Evolutionary conservation across 164 flowering plant species (phyloP).

Genomic region (Macadamia integrifolia): DNA sequence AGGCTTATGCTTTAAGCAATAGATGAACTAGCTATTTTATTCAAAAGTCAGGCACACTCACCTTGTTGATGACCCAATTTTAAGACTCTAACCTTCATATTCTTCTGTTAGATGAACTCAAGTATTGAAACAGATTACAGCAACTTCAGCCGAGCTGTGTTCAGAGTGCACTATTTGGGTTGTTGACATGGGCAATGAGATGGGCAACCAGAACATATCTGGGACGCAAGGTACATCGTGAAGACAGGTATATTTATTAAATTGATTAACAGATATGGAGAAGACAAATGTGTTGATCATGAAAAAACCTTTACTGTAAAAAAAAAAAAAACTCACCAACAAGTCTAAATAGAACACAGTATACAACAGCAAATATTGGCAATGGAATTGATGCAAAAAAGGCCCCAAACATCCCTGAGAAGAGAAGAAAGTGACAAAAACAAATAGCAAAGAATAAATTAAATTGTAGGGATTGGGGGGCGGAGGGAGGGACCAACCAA

Average conservation of each 20-base stretch:
- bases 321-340: constrained; percentile 88
- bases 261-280: background rate
- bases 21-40: too few species aligned
- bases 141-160: too few species aligned
- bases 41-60: too few species aligned
- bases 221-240: too few species aligned
- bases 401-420: constrained; percentile 92
- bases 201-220: too few species aligned
- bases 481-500: constrained; percentile 47
- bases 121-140: too few species aligned
- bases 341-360: constrained; percentile 79
- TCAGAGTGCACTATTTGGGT: too few species aligned
- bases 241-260: background rate
- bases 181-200: too few species aligned
- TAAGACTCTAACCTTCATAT: too few species aligned
- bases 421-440: background rate
- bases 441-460: background rate
- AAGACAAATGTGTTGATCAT: background rate
- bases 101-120: too few species aligned
- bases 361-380: constrained; percentile 88
- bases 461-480: background rate
- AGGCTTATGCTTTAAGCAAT: too few species aligned
- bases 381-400: constrained; percentile 92
- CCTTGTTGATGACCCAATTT: too few species aligned
- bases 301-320: background rate